Evolutionary conservation across 305 asterid species (phyloP), one percentile per base, ranked within the genome.

Genomic region (Petunia hybrid): DNA sequence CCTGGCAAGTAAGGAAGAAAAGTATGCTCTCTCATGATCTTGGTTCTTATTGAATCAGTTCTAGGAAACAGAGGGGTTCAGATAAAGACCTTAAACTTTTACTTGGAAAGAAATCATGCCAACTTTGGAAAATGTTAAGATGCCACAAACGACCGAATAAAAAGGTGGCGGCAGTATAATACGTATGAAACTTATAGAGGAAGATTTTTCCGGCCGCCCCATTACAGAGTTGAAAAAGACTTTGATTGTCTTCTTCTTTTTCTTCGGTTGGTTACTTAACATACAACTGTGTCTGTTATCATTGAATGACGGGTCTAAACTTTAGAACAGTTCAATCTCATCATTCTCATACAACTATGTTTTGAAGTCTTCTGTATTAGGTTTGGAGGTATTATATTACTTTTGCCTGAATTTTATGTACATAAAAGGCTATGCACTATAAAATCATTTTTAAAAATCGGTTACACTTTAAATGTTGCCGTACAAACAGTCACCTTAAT

Each of bases 281-380:
- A 48, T 41, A n/a, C 4, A 3, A 42, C 8, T 5, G n/a, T n/a
- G n/a, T n/a, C n/a, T n/a, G 31, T 22, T 71, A 14, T 43, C 45
- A 69, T 41, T 73, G 78, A 45, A 9, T 73, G 78, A 73, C 61
- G 35, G 5, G 78, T 48, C 63, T 73, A 10, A 31, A 35, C 31
- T 71, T 51, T 73, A 7, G 78, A 73, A 48, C 62, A 73, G 51
- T 35, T 73, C 78, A 73, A 73, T 73, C 35, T 73, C 62, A 12
- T 73, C 62, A 51, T 22, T 22, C 31, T 22, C 31, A 22, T 22
- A 22, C 31, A 22, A 22, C 31, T 22, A 22, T 22, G 31, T 0
- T 22, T 22, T 22, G 31, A 22, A 22, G 31, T 22, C 31, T 22
- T 22, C 31, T 22, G 31, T 22, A 22, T 22, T 22, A 0, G 31